phyloP scores from a whole-genome alignment of 2,329 filamentous ascomycete genomes.

The Penicillium sp. region DNA sequence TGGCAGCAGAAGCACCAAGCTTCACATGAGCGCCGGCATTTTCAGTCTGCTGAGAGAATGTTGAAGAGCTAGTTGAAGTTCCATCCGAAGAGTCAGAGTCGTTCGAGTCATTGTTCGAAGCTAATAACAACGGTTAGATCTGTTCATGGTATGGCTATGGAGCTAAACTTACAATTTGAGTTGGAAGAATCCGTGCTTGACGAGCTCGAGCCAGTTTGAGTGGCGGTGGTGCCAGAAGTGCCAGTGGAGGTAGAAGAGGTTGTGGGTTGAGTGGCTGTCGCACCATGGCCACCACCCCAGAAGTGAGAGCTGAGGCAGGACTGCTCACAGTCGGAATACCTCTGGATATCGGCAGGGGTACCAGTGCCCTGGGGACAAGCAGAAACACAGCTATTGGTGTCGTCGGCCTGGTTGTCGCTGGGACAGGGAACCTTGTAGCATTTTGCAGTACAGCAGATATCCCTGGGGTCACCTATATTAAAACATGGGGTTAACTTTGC shows the following conservation, averaged over 20 bases:
- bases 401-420: constrained; percentile 51
- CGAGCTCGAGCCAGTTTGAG: background rate
- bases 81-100: constrained; percentile 19
- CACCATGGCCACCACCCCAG: constrained; percentile 41
- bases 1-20: constrained; percentile 36
- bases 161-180: constrained; percentile 10
- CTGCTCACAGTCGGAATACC: constrained; percentile 52
- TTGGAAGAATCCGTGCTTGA: constrained; percentile 1
- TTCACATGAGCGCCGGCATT: constrained; percentile 36
- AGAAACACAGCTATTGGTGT: constrained; percentile 55
- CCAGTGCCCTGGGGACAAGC: constrained; percentile 58
- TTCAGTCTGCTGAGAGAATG: constrained; percentile 16
- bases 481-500: background rate
- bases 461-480: constrained; percentile 40
- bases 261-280: constrained; percentile 21
- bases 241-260: constrained; percentile 20
- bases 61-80: constrained; percentile 15
- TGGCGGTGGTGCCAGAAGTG: constrained; percentile 22
- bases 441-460: constrained; percentile 55
- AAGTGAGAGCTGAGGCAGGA: constrained; percentile 54
- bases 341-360: constrained; percentile 46
- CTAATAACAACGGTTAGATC: constrained; percentile 9
- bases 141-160: background rate
- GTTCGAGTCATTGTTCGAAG: constrained; percentile 17
- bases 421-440: constrained; percentile 57